Percentiles rank a stretch among this genome's conserved stretches.
These are phyloP conservation scores for Suillus weaverae DNA, from an alignment of 768 basidiomycete genomes.

Conservation along the genomic window DNA sequence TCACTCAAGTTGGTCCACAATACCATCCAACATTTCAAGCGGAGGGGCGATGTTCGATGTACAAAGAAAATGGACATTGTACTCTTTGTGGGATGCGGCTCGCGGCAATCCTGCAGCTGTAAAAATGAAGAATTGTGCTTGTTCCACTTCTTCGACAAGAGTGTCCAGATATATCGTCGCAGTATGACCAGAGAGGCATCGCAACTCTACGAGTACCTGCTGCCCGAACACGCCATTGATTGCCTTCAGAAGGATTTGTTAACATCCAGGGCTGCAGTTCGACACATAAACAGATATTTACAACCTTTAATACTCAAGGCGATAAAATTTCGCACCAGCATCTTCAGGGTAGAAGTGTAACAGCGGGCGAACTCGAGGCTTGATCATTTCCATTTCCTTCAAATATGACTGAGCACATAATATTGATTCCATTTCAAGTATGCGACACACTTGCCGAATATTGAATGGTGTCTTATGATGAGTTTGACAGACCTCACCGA, in stretches of 20 bases:
- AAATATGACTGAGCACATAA: background rate
- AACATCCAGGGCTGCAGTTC: constrained; percentile 2
- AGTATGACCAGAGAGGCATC: too few relatives aligned
- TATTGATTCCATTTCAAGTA: background rate
- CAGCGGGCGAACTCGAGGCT: constrained; percentile 33
- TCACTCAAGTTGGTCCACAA: constrained; percentile 21
- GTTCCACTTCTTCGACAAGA: too few relatives aligned
- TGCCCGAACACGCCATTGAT: constrained; percentile 12
- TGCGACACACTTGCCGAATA: constrained; percentile 30
- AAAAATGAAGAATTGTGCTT: too few relatives aligned
- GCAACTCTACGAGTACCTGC: too few relatives aligned
- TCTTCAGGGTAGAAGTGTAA: constrained; percentile 38
- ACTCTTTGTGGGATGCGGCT: too few relatives aligned
- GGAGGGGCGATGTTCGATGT: constrained; percentile 26
- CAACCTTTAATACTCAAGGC: background rate
- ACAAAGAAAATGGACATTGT: too few relatives aligned
- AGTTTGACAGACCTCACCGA: constrained; percentile 10
- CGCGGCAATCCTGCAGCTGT: too few relatives aligned
- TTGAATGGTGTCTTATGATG: constrained; percentile 20
- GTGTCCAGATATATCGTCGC: too few relatives aligned
- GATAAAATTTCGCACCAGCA: constrained; percentile 10
- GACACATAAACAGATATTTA: constrained; percentile 1
- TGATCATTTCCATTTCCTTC: constrained; percentile 42
- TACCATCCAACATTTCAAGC: constrained; percentile 25
- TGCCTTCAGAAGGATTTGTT: constrained; percentile 8